These are phyloP conservation scores for Penstemon newberryi DNA, from an alignment of 257 asterid genomes.

Conservation along the genomic window DNA sequence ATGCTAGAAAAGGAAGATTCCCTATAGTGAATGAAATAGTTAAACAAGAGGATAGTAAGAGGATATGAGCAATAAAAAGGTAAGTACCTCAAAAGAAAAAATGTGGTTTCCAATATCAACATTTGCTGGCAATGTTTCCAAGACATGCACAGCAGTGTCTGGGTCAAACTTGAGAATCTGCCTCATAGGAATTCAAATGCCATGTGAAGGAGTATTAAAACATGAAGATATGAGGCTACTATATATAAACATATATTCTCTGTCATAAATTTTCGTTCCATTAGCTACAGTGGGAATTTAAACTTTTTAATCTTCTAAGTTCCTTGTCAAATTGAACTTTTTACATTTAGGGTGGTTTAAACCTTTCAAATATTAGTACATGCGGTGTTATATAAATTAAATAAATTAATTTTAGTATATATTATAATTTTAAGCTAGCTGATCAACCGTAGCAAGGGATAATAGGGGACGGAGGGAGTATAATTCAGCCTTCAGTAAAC, in stretches of 20 bases:
- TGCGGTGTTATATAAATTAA: no score
- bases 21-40: constrained; percentile 9
- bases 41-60: constrained; percentile 13
- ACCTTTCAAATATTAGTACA: no score
- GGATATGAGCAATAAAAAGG: constrained; percentile 25
- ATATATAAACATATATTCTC: constrained; percentile 4
- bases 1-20: constrained; percentile 6
- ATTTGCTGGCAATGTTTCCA: constrained; percentile 65
- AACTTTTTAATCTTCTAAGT: no score
- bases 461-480: no score
- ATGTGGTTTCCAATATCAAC: constrained; percentile 71
- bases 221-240: constrained; percentile 7
- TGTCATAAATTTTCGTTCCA: neutral
- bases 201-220: constrained; percentile 9
- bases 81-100: constrained; percentile 80
- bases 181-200: constrained; percentile 19
- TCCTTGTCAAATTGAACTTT: no score
- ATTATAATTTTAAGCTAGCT: no score
- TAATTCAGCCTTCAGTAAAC: neutral
- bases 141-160: constrained; percentile 55
- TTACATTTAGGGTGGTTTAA: no score
- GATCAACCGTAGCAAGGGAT: no score
- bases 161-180: constrained; percentile 80
- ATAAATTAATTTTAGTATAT: no score
- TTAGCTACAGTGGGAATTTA: no score